These are phyloP conservation scores for Verticillium tricorpus DNA, from an alignment of 2,329 filamentous ascomycete genomes.

Conservation along the genomic window DNA sequence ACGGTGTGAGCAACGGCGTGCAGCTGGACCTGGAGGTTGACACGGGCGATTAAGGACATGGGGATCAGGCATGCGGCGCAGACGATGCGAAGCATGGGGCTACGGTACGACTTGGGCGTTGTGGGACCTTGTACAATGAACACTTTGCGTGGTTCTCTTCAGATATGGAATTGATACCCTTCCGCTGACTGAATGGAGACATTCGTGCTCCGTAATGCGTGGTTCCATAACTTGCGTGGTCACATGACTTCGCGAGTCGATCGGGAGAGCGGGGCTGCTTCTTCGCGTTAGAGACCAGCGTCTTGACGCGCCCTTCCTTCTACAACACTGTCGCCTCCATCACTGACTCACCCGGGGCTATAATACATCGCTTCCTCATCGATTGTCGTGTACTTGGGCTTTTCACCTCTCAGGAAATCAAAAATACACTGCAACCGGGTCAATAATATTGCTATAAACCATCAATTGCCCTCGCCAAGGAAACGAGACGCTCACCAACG, in stretches of 20 bases:
- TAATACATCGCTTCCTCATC: no score
- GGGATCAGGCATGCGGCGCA: background rate
- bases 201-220: background rate
- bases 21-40: slow-evolving; percentile 60
- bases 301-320: background rate
- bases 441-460: no score
- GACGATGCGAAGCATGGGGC: background rate
- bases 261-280: background rate
- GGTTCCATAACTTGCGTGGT: background rate
- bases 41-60: slow-evolving; percentile 46
- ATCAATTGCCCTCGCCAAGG: background rate
- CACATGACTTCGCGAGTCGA: background rate
- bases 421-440: no score
- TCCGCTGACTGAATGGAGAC: background rate
- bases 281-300: background rate
- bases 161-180: background rate
- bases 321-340: background rate
- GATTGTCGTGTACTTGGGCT: no score
- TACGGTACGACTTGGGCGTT: background rate
- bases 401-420: no score
- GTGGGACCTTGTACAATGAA: background rate
- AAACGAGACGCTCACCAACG: no score
- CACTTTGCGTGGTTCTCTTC: background rate
- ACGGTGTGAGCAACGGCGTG: slow-evolving; percentile 90
- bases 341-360: background rate